Evolutionary conservation across 2,329 filamentous ascomycete species (phyloP).

Genomic region (Fusarium sp.): DNA sequence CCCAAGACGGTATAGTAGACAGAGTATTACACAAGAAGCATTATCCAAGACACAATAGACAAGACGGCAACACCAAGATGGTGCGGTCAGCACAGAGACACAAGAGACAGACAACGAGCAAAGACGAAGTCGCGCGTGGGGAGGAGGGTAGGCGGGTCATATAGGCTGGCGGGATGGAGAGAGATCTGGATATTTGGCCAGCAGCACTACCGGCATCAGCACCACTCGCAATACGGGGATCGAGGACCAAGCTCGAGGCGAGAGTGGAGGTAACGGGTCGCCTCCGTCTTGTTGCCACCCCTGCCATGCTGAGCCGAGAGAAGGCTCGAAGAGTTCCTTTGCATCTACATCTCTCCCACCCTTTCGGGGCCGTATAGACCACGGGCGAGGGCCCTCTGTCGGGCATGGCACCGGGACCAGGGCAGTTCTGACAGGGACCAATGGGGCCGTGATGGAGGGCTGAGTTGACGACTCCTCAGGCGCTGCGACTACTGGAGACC

Average conservation of each 20-base stretch:
- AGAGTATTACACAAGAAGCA: constrained; percentile 27
- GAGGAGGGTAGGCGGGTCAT: constrained; percentile 45
- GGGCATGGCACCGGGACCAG: constrained; percentile 39
- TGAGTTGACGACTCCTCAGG: constrained; percentile 31
- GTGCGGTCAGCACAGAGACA: constrained; percentile 24
- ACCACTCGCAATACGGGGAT: constrained; percentile 27
- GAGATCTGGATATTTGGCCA: constrained; percentile 33
- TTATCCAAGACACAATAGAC: constrained; percentile 22
- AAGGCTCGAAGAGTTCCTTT: constrained; percentile 30
- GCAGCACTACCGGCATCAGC: constrained; percentile 29
- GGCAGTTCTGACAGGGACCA: constrained; percentile 35
- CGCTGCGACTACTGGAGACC: constrained; percentile 33
- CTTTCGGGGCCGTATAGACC: constrained; percentile 35
- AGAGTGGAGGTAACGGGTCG: constrained; percentile 36
- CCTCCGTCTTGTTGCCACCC: constrained; percentile 26
- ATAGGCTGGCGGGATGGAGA: constrained; percentile 44
- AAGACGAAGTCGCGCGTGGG: constrained; percentile 29
- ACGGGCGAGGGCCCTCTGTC: constrained; percentile 31
- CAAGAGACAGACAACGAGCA: constrained; percentile 30
- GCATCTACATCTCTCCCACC: constrained; percentile 42
- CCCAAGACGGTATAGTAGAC: background rate
- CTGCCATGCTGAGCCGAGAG: constrained; percentile 29
- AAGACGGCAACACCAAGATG: constrained; percentile 18
- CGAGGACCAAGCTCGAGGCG: constrained; percentile 29
- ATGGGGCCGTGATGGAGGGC: constrained; percentile 33